A percentile compares a stretch with the other conserved stretches of the same genome.
These are phyloP conservation scores for Boletus reticuloceps DNA, from an alignment of 768 basidiomycete species.

Conservation along the genomic window DNA sequence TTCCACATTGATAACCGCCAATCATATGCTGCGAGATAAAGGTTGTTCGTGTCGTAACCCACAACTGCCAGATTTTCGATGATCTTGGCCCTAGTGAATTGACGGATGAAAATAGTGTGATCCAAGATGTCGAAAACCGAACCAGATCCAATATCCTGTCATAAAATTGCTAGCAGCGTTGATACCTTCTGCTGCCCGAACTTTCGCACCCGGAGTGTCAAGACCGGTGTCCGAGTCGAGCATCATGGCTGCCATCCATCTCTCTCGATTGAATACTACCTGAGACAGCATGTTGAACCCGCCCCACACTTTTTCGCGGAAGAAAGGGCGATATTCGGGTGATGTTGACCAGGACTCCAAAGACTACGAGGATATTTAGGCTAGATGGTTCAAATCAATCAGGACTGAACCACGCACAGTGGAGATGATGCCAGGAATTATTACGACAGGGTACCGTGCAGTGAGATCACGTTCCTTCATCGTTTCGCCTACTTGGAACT, in stretches of 20 bases:
- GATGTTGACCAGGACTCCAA: conserved; percentile 94
- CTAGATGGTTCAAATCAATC: background rate
- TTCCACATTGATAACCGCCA: conserved; percentile 90
- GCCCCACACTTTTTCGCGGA: conserved; percentile 85
- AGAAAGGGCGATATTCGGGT: conserved; percentile 82
- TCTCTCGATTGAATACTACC: conserved; percentile 77
- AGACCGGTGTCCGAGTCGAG: conserved; percentile 90
- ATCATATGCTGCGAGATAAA: conserved; percentile 84
- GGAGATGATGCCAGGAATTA: conserved; percentile 90
- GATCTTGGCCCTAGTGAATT: conserved; percentile 69
- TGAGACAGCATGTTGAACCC: conserved; percentile 83
- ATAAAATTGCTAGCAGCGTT: conserved; percentile 86
- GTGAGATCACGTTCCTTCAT: conserved; percentile 62
- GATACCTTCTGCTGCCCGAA: conserved; percentile 90
- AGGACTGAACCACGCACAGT: conserved; percentile 50
- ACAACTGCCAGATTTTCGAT: conserved; percentile 93
- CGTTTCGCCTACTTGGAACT: conserved; percentile 72
- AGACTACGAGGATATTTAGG: conserved; percentile 41
- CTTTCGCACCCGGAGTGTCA: conserved; percentile 81
- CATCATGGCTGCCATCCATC: conserved; percentile 88
- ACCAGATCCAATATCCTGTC: conserved; percentile 96
- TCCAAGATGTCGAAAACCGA: conserved; percentile 6
- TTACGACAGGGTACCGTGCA: conserved; percentile 74
- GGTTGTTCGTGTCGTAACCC: conserved; percentile 89
- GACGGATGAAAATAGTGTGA: background rate